These are phyloP conservation scores for Dendrocalamus latiflorus DNA, from an alignment of 202 grass and related monocot species.

Conservation along the genomic window DNA sequence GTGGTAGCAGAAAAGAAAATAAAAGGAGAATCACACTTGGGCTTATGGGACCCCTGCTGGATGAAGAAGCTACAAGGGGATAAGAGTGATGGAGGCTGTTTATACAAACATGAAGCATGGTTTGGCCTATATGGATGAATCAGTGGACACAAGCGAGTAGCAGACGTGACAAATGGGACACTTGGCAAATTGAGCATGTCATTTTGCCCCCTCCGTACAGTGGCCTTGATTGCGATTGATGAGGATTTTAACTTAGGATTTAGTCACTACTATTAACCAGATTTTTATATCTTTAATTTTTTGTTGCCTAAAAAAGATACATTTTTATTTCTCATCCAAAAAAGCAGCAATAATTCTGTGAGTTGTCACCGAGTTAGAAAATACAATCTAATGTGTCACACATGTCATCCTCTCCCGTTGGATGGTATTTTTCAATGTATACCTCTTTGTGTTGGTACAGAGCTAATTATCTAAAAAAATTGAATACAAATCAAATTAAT, in stretches of 20 bases:
- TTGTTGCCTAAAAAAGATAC: not conserved
- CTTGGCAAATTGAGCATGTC: constrained; percentile 31
- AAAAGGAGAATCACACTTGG: constrained; percentile 25
- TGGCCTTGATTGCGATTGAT: constrained; percentile 31
- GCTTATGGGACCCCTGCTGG: constrained; percentile 34
- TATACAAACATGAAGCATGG: constrained; percentile 14
- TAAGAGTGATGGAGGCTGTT: constrained; percentile 32
- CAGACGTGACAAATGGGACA: constrained; percentile 25
- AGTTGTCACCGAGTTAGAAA: not conserved
- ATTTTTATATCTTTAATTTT: not conserved
- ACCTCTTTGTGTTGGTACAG: too few species aligned
- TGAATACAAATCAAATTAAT: too few species aligned
- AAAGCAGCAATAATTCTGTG: not conserved
- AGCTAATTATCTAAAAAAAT: too few species aligned
- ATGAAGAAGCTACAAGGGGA: constrained; percentile 31
- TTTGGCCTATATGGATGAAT: constrained; percentile 35
- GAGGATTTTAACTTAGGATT: not conserved
- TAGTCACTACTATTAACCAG: not conserved
- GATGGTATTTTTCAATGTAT: not conserved
- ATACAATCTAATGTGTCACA: not conserved
- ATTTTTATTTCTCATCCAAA: not conserved
- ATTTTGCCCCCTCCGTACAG: constrained; percentile 27
- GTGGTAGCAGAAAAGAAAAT: constrained; percentile 23
- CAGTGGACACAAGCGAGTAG: constrained; percentile 15
- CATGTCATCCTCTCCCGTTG: not conserved